Evolutionary conservation across 345 rosid genomes (phyloP).

Genomic region (Streptanthus diversifolius): DNA sequence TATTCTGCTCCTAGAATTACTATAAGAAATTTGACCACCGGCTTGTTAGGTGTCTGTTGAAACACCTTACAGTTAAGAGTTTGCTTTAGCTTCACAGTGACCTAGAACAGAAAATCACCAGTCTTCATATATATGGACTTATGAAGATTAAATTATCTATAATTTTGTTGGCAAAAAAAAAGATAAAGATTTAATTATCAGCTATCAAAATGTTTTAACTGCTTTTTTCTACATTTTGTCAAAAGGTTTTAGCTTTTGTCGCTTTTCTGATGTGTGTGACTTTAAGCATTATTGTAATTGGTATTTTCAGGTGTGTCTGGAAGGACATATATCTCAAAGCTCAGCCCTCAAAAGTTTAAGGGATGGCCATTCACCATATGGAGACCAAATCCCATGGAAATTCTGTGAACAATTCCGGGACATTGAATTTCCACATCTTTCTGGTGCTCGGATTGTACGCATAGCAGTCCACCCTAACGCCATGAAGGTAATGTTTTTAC

Average conservation of each 20-base stretch:
- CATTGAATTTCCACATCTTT: conserved; percentile 74
- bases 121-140: conserved; percentile 1
- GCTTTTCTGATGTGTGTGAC: background rate
- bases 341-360: conserved; percentile 73
- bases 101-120: background rate
- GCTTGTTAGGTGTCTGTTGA: conserved; percentile 1
- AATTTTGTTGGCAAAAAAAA: no score
- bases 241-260: background rate
- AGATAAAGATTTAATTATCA: background rate
- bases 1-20: background rate
- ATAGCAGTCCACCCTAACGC: conserved; percentile 98
- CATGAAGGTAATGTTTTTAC: conserved; percentile 59
- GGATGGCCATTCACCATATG: conserved; percentile 82
- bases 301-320: conserved; percentile 64
- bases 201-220: conserved; percentile 11
- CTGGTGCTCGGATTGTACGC: conserved; percentile 97
- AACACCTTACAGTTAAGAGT: background rate
- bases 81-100: background rate
- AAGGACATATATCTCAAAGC: conserved; percentile 86
- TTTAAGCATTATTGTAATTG: conserved; percentile 15
- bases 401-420: conserved; percentile 87
- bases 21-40: background rate
- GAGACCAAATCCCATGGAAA: conserved; percentile 99
- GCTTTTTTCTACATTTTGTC: background rate
- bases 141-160: background rate